A percentile compares a stretch with the other conserved stretches of the same genome.
Evolutionary conservation across 2,329 filamentous ascomycete species (phyloP).

Genomic region (Nothomitra cinnamomea): DNA sequence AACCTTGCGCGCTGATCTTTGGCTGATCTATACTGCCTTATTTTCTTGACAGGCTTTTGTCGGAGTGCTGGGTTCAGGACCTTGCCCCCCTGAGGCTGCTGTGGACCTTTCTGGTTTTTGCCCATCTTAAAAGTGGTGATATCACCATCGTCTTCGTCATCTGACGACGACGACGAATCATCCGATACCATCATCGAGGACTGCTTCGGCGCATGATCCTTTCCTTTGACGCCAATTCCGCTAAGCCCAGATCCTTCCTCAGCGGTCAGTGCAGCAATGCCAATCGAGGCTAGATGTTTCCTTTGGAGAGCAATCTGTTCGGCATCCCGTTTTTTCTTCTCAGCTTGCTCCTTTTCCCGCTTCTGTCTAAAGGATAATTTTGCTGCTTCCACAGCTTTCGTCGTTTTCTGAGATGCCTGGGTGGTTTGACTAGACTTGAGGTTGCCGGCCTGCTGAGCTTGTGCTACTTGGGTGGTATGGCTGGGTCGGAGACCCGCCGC

Average conservation of each 20-base stretch:
- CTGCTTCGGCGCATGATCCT: slow-evolving; percentile 57
- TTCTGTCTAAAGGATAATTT: slow-evolving; percentile 50
- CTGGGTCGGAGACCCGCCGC: slow-evolving; percentile 14
- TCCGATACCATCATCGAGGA: slow-evolving; percentile 82
- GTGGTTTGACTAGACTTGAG: slow-evolving; percentile 4
- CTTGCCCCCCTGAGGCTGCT: slow-evolving; percentile 28
- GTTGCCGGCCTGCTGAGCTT: slow-evolving; percentile 13
- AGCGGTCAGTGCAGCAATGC: slow-evolving; percentile 36
- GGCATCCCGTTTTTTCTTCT: slow-evolving; percentile 53
- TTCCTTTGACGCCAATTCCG: slow-evolving; percentile 55
- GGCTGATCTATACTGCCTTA: slow-evolving; percentile 59
- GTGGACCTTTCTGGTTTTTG: slow-evolving; percentile 22
- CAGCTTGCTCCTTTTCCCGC: slow-evolving; percentile 58
- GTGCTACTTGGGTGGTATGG: too few relatives aligned
- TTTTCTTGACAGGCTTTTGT: slow-evolving; percentile 66
- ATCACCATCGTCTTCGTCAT: slow-evolving; percentile 42
- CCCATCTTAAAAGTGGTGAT: slow-evolving; percentile 37
- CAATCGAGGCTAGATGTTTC: slow-evolving; percentile 31
- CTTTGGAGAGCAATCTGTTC: slow-evolving; percentile 55
- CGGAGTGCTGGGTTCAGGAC: slow-evolving; percentile 31
- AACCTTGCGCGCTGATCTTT: slow-evolving; percentile 92
- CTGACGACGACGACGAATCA: slow-evolving; percentile 45
- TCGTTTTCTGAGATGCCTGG: slow-evolving; percentile 10
- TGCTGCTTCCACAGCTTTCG: slow-evolving; percentile 23
- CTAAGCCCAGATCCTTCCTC: slow-evolving; percentile 66